Conservation (phyloP, 257 asterid genomes). For the Capsicum chinense region DNA sequence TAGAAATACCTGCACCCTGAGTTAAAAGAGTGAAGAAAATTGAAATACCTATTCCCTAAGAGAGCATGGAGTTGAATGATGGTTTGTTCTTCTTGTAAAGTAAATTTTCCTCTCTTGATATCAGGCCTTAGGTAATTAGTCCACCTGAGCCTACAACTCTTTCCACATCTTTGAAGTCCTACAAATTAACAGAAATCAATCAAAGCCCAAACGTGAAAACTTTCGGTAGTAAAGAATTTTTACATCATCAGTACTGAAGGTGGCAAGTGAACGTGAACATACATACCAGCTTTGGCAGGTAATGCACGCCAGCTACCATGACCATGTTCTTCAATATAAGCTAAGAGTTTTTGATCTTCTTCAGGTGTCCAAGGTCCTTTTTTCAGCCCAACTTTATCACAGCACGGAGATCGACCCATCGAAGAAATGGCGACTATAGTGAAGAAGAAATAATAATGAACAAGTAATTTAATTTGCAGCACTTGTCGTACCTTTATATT, state of each 20-base stretch:
- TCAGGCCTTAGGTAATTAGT: slow-evolving; percentile 88
- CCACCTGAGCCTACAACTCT: slow-evolving; percentile 93
- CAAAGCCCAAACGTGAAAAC: neutral
- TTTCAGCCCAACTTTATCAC: slow-evolving; percentile 82
- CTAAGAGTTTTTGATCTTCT: slow-evolving; percentile 86
- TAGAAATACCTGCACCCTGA: too few species aligned
- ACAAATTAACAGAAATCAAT: neutral
- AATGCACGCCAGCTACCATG: slow-evolving; percentile 98
- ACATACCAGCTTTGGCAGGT: slow-evolving; percentile 79
- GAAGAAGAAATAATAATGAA: neutral
- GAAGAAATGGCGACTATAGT: neutral
- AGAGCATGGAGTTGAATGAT: slow-evolving; percentile 98
- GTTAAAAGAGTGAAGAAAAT: neutral
- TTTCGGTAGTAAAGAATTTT: neutral
- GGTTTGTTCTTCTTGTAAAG: slow-evolving; percentile 88
- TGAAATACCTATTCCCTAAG: slow-evolving; percentile 74
- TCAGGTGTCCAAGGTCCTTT: slow-evolving; percentile 98
- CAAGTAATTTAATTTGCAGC: neutral
- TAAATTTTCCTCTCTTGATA: slow-evolving; percentile 90
- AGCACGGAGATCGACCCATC: slow-evolving; percentile 95
- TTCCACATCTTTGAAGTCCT: slow-evolving; percentile 92
- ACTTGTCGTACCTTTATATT: slow-evolving; percentile 12
- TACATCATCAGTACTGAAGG: neutral
- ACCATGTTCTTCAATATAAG: slow-evolving; percentile 84
- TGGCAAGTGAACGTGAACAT: neutral